These are phyloP conservation scores for Sonneratia caseolaris DNA, from an alignment of 345 rosid species.

Conservation along the genomic window DNA sequence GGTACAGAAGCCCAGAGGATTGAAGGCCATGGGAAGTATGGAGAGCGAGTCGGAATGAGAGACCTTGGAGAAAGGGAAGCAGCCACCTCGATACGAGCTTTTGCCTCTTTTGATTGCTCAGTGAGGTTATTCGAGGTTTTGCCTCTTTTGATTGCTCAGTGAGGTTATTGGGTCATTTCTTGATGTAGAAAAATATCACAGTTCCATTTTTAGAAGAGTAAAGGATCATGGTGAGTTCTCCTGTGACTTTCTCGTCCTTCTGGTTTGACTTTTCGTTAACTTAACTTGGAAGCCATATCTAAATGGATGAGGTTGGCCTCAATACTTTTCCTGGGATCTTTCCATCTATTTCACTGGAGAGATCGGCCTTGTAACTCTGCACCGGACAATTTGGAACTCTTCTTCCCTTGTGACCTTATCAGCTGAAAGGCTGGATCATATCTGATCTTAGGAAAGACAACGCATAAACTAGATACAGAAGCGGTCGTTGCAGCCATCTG, in stretches of 20 bases:
- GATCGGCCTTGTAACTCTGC: neutral
- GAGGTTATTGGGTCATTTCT: neutral
- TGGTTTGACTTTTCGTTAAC: neutral
- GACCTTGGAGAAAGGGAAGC: neutral
- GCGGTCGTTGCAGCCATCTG: too few relatives aligned
- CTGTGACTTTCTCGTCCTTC: neutral
- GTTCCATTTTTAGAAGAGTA: neutral
- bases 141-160: neutral
- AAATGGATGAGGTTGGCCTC: neutral
- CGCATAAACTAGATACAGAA: too few relatives aligned
- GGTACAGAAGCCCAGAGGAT: slow-evolving; percentile 20
- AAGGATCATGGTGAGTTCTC: neutral
- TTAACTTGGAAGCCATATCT: neutral
- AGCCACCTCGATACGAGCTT: neutral
- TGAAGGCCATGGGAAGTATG: slow-evolving; percentile 24
- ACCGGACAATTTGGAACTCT: neutral
- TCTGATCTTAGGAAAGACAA: too few relatives aligned
- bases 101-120: neutral
- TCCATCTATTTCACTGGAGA: neutral
- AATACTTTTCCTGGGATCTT: neutral
- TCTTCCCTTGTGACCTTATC: neutral
- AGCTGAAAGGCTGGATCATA: neutral
- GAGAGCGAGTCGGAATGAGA: slow-evolving; percentile 17
- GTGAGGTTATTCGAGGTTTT: neutral
- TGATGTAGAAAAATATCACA: neutral